Conservation (phyloP, 441 rosid genomes). For the Populus hybrid region DNA sequence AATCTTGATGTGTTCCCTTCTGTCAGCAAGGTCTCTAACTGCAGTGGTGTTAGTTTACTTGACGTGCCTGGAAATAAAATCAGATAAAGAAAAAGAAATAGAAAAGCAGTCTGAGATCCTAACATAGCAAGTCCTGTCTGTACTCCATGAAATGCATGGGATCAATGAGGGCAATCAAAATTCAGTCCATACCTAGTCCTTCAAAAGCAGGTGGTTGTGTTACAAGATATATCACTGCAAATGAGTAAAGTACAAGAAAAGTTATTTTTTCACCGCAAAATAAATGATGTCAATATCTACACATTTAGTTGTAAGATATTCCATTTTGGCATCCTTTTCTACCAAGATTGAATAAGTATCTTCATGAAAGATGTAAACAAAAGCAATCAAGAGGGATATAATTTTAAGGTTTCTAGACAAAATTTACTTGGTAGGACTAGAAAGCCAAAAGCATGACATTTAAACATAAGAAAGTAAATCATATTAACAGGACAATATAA, state of each 20-base stretch:
- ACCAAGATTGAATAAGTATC: background rate
- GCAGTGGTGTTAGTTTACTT: constrained; percentile 75
- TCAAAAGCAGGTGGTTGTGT: constrained; percentile 68
- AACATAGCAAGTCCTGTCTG: constrained; percentile 1
- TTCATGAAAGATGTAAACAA: background rate
- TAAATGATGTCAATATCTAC: background rate
- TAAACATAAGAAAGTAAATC: background rate
- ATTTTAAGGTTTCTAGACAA: background rate
- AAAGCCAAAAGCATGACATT: background rate
- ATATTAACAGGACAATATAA: background rate
- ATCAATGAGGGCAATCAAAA: background rate
- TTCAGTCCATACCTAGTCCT: constrained; percentile 55
- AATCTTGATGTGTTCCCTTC: constrained; percentile 73
- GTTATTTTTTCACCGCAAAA: background rate
- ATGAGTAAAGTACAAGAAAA: background rate
- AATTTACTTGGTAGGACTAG: background rate
- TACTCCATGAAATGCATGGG: background rate
- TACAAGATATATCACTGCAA: constrained; percentile 63
- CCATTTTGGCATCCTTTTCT: background rate
- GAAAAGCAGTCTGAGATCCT: constrained; percentile 3
- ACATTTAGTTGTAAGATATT: background rate
- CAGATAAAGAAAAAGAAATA: background rate
- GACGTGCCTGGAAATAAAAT: constrained; percentile 49
- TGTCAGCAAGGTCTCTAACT: constrained; percentile 70
- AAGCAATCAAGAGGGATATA: background rate